Percentiles rank a stretch among this genome's conserved stretches.
Evolutionary conservation across 768 basidiomycete species (phyloP).

Genomic region (Leccinellum luteum): DNA sequence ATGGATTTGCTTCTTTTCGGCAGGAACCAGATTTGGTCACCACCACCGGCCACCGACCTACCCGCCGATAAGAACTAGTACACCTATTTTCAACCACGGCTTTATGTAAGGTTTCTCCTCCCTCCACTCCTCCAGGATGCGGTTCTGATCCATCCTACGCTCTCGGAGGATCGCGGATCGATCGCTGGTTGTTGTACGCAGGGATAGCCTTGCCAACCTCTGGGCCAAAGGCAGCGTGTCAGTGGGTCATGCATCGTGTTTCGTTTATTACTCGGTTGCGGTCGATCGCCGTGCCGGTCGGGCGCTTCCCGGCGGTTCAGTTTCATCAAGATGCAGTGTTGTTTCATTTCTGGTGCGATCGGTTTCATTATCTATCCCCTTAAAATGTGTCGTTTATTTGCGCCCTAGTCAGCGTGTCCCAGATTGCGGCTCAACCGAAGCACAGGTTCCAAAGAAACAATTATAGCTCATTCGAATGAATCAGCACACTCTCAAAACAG

Average conservation of each 20-base stretch:
- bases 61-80: background rate
- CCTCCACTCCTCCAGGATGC: background rate
- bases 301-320: background rate
- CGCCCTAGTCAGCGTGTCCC: background rate
- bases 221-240: background rate
- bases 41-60: background rate
- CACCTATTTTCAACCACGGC: background rate
- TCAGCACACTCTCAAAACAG: background rate
- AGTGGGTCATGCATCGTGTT: too few species aligned
- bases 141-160: too few species aligned
- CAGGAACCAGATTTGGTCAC: background rate
- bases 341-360: background rate
- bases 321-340: slow-evolving; percentile 7
- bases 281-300: slow-evolving; percentile 1
- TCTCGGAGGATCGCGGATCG: background rate
- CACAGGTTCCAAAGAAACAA: background rate
- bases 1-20: background rate
- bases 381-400: background rate
- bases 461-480: background rate
- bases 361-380: background rate
- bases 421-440: background rate
- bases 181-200: background rate
- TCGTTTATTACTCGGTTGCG: background rate
- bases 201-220: background rate
- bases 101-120: background rate